phyloP scores from a whole-genome alignment of 345 rosid genomes.

The Euphorbia tirucalli region DNA sequence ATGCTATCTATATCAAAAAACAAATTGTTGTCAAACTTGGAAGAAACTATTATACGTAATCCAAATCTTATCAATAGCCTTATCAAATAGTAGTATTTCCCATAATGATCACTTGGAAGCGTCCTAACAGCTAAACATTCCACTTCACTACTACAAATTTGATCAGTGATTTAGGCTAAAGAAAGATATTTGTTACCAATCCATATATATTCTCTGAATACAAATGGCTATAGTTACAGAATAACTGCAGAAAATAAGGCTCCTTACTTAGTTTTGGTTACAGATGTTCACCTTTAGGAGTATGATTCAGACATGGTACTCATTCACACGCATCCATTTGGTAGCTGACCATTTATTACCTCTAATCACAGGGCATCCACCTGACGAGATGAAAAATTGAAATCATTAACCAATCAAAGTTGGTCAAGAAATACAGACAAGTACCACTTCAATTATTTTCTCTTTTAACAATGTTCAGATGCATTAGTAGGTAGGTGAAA shows the following conservation, averaged over 20 bases:
- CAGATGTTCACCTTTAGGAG: constrained; percentile 31
- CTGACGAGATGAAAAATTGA: constrained; percentile 35
- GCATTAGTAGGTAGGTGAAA: neutral
- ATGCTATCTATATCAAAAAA: neutral
- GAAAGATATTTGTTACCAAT: neutral
- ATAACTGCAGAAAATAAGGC: neutral
- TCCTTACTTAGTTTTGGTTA: neutral
- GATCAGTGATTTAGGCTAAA: neutral
- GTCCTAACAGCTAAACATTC: neutral
- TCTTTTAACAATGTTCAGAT: neutral
- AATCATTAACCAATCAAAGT: constrained; percentile 4
- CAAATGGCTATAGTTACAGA: neutral
- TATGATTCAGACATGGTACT: constrained; percentile 51
- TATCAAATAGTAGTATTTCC: neutral
- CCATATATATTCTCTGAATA: neutral
- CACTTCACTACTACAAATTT: neutral
- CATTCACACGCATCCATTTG: constrained; percentile 84
- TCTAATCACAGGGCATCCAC: constrained; percentile 86
- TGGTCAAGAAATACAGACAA: neutral
- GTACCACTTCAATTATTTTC: neutral
- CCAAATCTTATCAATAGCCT: neutral
- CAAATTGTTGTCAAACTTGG: neutral
- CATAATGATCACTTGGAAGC: neutral
- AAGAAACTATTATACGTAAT: neutral
- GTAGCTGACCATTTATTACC: constrained; percentile 99